Base-by-base conservation (phyloP, 2,329 filamentous ascomycete species). In the Aspergillus ibericus region DNA sequence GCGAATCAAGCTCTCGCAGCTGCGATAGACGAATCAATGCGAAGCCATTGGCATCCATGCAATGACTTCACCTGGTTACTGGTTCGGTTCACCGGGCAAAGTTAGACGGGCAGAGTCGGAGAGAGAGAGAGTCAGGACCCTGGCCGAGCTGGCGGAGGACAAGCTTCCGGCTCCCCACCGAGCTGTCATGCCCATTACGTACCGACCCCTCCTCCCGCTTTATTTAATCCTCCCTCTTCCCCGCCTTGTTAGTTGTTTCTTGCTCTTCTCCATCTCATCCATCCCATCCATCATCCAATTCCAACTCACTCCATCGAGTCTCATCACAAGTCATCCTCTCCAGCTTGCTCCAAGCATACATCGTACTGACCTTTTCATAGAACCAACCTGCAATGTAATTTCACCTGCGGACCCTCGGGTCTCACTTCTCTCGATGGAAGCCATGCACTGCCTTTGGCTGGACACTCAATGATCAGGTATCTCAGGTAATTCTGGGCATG, bases 401-500 rank as follows among this genome's bases (percentile, higher is more conserved):
- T 56, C 58, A 58, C 57, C 57, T 54, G 48, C 55, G 42, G 56
- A 27, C 62, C 62, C 47, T 38, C 25, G 54, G 56, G 56, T 51
- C 55, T 50, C 12, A 22, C 38, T 22, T 42, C 5, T 13, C 15
- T 38, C 29, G 66, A 70, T 70, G 75, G 75, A 75, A 77, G 73
- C 66, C 70, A 75, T 77, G 72, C 63, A 66, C 61, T 67, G 62
- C 64, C 71, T 75, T 72, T 73, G 67, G 72, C 71, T 77, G 74
- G 73, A 67, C 64, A 63, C 72, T 65, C 54, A 68, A 72, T 72
- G 75, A 78, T 80, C 77, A 79, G 78, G 77, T 80, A 79, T 77
- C 73, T 75, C 74, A 75, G 71, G 73, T 75, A 77, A 75, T 64
- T 72, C 68, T 74, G 79, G 79, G 84, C 83, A 83, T 88, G 85